phyloP scores from a whole-genome alignment of 805 yeast genomes.

The Saccharomyces mikatae region DNA sequence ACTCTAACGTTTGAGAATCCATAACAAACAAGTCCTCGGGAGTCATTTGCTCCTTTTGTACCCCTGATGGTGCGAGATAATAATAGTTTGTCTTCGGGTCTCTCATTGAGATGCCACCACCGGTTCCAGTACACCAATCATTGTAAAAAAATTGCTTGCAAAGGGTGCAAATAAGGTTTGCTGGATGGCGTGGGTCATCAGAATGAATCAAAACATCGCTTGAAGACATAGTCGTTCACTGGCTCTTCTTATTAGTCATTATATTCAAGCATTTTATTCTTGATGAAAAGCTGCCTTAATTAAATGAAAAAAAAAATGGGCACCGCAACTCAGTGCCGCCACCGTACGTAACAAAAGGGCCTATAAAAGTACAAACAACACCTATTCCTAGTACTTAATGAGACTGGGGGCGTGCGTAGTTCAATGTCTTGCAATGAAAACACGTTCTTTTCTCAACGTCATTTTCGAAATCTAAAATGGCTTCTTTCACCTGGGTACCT shows the following conservation, averaged over 20 bases:
- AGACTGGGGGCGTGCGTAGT: conserved; percentile 53
- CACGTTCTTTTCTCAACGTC: conserved; percentile 65
- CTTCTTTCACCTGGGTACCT: conserved; percentile 85
- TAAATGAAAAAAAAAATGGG: neutral
- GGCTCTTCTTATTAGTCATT: neutral
- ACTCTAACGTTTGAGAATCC: conserved; percentile 44
- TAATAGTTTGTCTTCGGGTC: conserved; percentile 40
- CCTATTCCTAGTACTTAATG: neutral
- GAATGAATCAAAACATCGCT: conserved; percentile 29
- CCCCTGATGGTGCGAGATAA: conserved; percentile 91
- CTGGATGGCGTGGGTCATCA: conserved; percentile 62
- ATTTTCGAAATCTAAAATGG: conserved; percentile 61
- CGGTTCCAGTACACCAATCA: conserved; percentile 94
- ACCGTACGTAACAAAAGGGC: neutral
- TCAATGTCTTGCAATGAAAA: conserved; percentile 61
- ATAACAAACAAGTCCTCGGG: conserved; percentile 79
- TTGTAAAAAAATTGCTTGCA: conserved; percentile 69
- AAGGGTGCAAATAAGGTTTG: conserved; percentile 73
- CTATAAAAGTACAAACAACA: neutral
- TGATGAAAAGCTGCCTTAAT: neutral
- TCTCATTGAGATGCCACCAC: conserved; percentile 82
- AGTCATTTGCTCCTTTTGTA: conserved; percentile 80
- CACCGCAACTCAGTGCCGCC: neutral
- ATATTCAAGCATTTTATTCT: neutral
- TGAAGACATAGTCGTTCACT: neutral